Percentiles rank a stretch among this genome's conserved stretches.
Evolutionary conservation across 1,284 basidiomycete genomes (phyloP).

Genomic region (Trichosporon asahii): DNA sequence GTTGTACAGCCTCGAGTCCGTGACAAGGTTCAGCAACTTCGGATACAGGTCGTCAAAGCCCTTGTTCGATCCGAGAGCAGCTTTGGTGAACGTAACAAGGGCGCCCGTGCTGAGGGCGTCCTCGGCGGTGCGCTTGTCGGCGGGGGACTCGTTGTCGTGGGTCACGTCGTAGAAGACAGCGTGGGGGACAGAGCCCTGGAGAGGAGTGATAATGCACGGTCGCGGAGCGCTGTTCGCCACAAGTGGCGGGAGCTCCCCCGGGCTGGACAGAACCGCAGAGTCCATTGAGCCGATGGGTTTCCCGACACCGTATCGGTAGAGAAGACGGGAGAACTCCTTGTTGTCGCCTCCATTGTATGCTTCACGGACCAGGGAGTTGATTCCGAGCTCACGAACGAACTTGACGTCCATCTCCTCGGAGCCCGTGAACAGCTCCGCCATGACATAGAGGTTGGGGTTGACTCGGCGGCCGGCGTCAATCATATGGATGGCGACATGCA

Average conservation of each 20-base stretch:
- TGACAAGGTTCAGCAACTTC: slow-evolving; percentile 78
- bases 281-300: slow-evolving; percentile 85
- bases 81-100: slow-evolving; percentile 78
- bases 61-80: slow-evolving; percentile 85
- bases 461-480: slow-evolving; percentile 84
- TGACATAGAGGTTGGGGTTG: slow-evolving; percentile 90
- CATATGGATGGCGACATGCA: slow-evolving; percentile 86
- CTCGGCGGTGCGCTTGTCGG: slow-evolving; percentile 83
- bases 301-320: slow-evolving; percentile 82
- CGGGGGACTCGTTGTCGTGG: slow-evolving; percentile 89
- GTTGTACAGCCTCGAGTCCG: slow-evolving; percentile 75
- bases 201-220: slow-evolving; percentile 68
- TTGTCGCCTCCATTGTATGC: slow-evolving; percentile 84
- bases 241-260: slow-evolving; percentile 66
- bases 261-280: slow-evolving; percentile 69
- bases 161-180: slow-evolving; percentile 90
- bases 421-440: slow-evolving; percentile 95
- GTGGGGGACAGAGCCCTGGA: slow-evolving; percentile 81
- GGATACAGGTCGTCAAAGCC: slow-evolving; percentile 97
- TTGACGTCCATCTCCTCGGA: slow-evolving; percentile 86
- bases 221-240: slow-evolving; percentile 73
- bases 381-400: slow-evolving; percentile 83
- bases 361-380: slow-evolving; percentile 88
- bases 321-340: slow-evolving; percentile 76
- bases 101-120: slow-evolving; percentile 89